A percentile compares a stretch with the other conserved stretches of the same genome.
phyloP scores from a whole-genome alignment of 371 early-diverging fungal species.

The Apophysomyces sp. region DNA sequence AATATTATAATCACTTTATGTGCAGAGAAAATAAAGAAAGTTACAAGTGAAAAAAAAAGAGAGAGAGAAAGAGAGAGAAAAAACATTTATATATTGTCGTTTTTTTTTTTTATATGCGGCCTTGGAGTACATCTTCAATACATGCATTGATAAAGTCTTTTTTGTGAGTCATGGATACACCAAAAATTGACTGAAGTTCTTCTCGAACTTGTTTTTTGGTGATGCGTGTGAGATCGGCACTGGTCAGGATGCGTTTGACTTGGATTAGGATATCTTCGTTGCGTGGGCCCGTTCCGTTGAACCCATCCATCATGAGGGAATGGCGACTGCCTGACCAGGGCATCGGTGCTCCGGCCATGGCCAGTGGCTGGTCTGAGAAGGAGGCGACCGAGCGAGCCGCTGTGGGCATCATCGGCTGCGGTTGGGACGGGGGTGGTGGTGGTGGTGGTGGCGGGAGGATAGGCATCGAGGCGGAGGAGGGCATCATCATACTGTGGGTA shows the following conservation, averaged over 20 bases:
- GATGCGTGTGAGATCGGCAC: slow-evolving; percentile 76
- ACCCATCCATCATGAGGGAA: slow-evolving; percentile 37
- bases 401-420: slow-evolving; percentile 22
- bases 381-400: slow-evolving; percentile 5
- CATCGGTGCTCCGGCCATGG: slow-evolving; percentile 3
- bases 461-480: slow-evolving; percentile 31
- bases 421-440: slow-evolving; percentile 18
- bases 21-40: neutral
- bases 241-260: slow-evolving; percentile 73
- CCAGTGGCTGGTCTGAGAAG: slow-evolving; percentile 8
- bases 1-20: neutral
- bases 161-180: slow-evolving; percentile 43
- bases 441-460: slow-evolving; percentile 27
- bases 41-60: neutral
- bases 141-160: slow-evolving; percentile 60
- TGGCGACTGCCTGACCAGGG: slow-evolving; percentile 20
- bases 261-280: slow-evolving; percentile 80
- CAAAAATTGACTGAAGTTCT: slow-evolving; percentile 39
- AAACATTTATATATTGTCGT: neutral
- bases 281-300: slow-evolving; percentile 23
- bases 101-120: slow-evolving; percentile 23
- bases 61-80: neutral
- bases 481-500: slow-evolving; percentile 33
- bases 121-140: slow-evolving; percentile 45
- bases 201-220: slow-evolving; percentile 80